Evolutionary conservation across 768 basidiomycete genomes (phyloP).

Genomic region (Nidularia sp.): DNA sequence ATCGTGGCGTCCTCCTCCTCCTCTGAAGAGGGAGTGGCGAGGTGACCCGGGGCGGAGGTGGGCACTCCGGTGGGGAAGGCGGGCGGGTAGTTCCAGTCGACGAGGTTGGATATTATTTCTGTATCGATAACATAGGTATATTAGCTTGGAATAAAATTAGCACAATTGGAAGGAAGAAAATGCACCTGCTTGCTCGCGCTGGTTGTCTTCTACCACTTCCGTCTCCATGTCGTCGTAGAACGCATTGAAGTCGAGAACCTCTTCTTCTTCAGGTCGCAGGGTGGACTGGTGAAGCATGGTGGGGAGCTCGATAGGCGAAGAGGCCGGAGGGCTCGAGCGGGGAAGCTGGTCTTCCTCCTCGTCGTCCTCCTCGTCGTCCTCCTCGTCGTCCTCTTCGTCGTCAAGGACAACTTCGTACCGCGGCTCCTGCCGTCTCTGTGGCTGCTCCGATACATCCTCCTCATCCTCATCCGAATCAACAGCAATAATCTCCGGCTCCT

Average conservation of each 20-base stretch:
- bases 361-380: background rate
- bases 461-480: background rate
- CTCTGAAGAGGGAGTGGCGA: conserved; percentile 4
- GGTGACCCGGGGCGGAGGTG: conserved; percentile 11
- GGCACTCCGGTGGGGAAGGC: conserved; percentile 20
- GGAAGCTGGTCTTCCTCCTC: background rate
- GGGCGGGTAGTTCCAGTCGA: conserved; percentile 30
- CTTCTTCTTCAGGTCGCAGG: background rate
- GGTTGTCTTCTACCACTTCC: conserved; percentile 4
- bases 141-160: background rate
- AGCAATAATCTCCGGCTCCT: background rate
- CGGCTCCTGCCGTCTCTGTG: background rate
- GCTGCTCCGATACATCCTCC: too few species aligned
- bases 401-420: background rate
- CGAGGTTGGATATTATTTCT: conserved; percentile 3
- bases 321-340: background rate
- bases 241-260: background rate
- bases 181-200: background rate
- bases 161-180: too few species aligned
- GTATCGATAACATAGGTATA: background rate
- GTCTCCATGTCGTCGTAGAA: conserved; percentile 11
- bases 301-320: background rate
- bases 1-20: background rate
- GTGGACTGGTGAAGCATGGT: too few species aligned
- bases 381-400: background rate